Conservation (phyloP, 345 rosid species). For the Ricinus communis region DNA sequence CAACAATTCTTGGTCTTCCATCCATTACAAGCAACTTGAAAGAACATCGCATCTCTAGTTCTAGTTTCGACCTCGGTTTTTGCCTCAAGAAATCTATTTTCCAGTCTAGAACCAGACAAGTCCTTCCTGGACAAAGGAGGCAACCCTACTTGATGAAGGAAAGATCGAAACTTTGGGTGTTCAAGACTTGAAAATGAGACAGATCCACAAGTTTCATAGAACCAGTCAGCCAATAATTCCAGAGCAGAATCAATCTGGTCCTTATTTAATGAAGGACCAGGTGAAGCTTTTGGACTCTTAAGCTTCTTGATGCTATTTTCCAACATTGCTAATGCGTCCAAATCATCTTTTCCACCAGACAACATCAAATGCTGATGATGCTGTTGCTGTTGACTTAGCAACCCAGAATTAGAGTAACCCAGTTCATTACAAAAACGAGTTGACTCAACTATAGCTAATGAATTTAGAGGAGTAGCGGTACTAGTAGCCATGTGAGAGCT, state of each 20-base stretch:
- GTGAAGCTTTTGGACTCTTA: conserved; percentile 49
- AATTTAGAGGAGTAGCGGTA: too few species aligned
- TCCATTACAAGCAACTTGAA: conserved; percentile 53
- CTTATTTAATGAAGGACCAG: conserved; percentile 48
- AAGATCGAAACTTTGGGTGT: conserved; percentile 54
- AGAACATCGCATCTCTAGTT: conserved; percentile 52
- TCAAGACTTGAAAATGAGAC: conserved; percentile 51
- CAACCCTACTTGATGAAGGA: conserved; percentile 54
- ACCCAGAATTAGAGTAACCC: conserved; percentile 25
- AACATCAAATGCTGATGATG: conserved; percentile 35
- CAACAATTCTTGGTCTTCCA: conserved; percentile 46
- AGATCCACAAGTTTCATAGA: conserved; percentile 52
- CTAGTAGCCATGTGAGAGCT: too few species aligned
- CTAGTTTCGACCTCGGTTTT: conserved; percentile 48
- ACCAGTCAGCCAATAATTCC: conserved; percentile 52
- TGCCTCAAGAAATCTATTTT: conserved; percentile 40
- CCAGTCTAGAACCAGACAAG: conserved; percentile 43
- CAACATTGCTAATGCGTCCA: conserved; percentile 52
- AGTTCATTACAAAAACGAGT: conserved; percentile 25
- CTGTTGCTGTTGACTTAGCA: conserved; percentile 27
- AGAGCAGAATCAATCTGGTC: conserved; percentile 49
- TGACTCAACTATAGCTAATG: conserved; percentile 49
- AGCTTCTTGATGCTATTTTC: conserved; percentile 60
- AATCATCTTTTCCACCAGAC: conserved; percentile 57
- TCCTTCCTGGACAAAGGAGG: conserved; percentile 45